Evolutionary conservation across 2,329 filamentous ascomycete genomes (phyloP), one percentile per base, ranked within the genome.

Genomic region (Alternaria sp.): DNA sequence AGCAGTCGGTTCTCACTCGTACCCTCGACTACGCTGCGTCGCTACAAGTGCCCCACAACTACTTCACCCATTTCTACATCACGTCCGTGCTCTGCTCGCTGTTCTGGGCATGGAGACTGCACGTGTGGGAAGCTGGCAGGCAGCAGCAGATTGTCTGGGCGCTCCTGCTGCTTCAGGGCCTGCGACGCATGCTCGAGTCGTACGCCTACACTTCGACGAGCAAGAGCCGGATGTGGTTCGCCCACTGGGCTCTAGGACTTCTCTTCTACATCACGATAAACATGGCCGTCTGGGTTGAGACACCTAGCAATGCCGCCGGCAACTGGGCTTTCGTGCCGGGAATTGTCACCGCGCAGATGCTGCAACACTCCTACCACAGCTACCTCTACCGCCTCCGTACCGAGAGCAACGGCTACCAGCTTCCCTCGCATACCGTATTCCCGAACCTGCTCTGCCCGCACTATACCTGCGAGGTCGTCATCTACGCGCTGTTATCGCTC

Each of bases 11-110:
- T 17, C 7, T 73, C 49, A 58, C 50, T 17, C 67, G 61, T 21
- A 53, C 83, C 49, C 81, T 89, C 62, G 87, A 89, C 70, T 76
- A 75, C 61, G 73, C 87, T 19, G 85, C 87, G 32, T 81, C 79
- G 40, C 78, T 86, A 68, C 87, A 88, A 75, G 90, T 97, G 36
- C 93, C 95, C 21, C 96, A 98, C 81, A 87, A 87, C 65, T 98
- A 92, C 89, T 98, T 98, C 79, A 86, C 85, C 46, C 91, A 96
- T 71, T 98, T 97, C 81, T 98, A 99, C 78, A 75, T 91, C 57
- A 78, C 89, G 36, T 95, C 92, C 4, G 81, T 93, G 5, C 75
- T 83, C 2, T 89, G 88, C 62, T 94, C 92, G 0, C 73, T 88
- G 5, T 91, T 94, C 77, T 97, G 94, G 93, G 87, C 85, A 0